Conservation (phyloP, 176 grass and related monocot species). For the Pontederia crassipes region DNA sequence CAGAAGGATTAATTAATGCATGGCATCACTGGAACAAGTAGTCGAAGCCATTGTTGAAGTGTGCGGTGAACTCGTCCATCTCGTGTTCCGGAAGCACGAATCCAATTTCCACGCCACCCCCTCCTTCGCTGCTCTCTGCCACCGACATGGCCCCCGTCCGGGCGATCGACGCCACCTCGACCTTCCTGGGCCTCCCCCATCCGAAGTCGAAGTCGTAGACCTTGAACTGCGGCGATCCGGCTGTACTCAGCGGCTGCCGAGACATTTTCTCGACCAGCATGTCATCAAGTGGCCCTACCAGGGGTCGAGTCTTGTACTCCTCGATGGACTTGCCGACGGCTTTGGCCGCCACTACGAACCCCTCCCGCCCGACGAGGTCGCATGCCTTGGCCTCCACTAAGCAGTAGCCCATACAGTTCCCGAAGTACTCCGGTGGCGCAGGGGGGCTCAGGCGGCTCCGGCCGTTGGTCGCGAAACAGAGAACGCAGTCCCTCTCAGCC, state of each 20-base stretch:
- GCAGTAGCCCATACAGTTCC: constrained; percentile 36
- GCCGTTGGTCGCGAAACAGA: constrained; percentile 25
- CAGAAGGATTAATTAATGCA: no score
- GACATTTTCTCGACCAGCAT: background rate
- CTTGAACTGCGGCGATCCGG: constrained; percentile 29
- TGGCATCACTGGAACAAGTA: no score
- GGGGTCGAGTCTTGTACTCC: background rate
- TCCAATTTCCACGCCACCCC: constrained; percentile 36
- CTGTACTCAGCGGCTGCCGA: constrained; percentile 4
- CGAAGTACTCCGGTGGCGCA: constrained; percentile 33
- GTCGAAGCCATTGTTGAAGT: constrained; percentile 16
- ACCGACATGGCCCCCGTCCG: constrained; percentile 25
- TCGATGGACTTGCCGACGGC: constrained; percentile 15
- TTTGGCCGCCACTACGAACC: constrained; percentile 4
- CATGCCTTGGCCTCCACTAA: background rate
- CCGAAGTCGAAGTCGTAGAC: constrained; percentile 47
- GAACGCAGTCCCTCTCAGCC: background rate
- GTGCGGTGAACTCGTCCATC: constrained; percentile 26
- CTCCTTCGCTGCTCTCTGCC: constrained; percentile 14
- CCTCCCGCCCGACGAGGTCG: constrained; percentile 10
- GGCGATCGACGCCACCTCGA: constrained; percentile 29
- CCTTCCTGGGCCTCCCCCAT: constrained; percentile 29
- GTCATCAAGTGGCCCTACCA: background rate
- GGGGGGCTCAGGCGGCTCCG: constrained; percentile 18
- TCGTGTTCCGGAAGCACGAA: constrained; percentile 11